phyloP scores from a whole-genome alignment of 164 flowering plant genomes.

The Piper longum region DNA sequence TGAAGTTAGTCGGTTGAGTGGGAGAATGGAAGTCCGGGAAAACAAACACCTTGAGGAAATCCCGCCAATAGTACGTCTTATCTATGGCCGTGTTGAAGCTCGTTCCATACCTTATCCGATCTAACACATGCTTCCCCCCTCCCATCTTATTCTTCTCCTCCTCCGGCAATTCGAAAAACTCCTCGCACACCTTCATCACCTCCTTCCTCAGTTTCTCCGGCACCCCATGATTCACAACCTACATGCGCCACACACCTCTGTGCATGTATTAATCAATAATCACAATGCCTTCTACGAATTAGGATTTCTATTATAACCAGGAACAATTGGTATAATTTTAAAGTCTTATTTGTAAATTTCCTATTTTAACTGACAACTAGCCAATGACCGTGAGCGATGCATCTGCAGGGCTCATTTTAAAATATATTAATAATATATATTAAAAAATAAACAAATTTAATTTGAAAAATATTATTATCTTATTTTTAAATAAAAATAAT shows the following conservation, averaged over 20 bases:
- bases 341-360: too few relatives aligned
- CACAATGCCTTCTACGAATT: too few relatives aligned
- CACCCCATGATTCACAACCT: constrained; percentile 57
- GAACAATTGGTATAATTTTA: too few relatives aligned
- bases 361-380: too few relatives aligned
- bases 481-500: too few relatives aligned
- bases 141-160: constrained; percentile 38
- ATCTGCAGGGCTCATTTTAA: too few relatives aligned
- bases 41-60: constrained; percentile 44
- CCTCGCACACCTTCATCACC: constrained; percentile 20
- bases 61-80: constrained; percentile 53
- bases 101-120: constrained; percentile 52
- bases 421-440: too few relatives aligned
- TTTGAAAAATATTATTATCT: too few relatives aligned
- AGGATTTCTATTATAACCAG: too few relatives aligned
- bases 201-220: constrained; percentile 28
- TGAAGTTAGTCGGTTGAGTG: constrained; percentile 30
- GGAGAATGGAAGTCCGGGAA: constrained; percentile 59
- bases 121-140: constrained; percentile 24
- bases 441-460: too few relatives aligned
- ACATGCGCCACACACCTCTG: background rate
- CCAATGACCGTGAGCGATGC: too few relatives aligned
- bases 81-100: constrained; percentile 43
- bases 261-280: background rate
- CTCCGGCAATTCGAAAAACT: constrained; percentile 40